These are phyloP conservation scores for Ascobolus immersus DNA, from an alignment of 495 filamentous ascomycete species.

Conservation along the genomic window DNA sequence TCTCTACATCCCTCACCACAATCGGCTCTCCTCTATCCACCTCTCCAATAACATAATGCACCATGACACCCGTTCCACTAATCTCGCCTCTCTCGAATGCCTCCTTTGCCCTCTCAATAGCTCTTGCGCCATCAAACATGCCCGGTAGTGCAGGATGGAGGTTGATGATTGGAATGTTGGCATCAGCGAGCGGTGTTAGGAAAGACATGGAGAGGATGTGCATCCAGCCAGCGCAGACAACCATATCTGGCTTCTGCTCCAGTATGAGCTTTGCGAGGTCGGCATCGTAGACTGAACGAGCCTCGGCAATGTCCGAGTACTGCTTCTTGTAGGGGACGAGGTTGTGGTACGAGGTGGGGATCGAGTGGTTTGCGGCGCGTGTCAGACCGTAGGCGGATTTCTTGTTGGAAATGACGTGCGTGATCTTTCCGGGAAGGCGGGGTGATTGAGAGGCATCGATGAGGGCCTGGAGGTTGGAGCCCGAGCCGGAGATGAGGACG, in stretches of 20 bases:
- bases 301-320: slow-evolving; percentile 22
- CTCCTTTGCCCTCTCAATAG: slow-evolving; percentile 52
- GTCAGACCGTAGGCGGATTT: slow-evolving; percentile 53
- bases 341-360: slow-evolving; percentile 71
- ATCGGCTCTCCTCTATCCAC: slow-evolving; percentile 64
- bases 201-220: slow-evolving; percentile 39
- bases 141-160: slow-evolving; percentile 60
- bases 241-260: slow-evolving; percentile 37
- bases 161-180: slow-evolving; percentile 50
- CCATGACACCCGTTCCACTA: slow-evolving; percentile 67
- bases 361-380: slow-evolving; percentile 40
- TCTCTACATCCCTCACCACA: slow-evolving; percentile 42
- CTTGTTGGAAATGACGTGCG: slow-evolving; percentile 62
- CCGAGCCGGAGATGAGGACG: slow-evolving; percentile 53
- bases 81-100: slow-evolving; percentile 45
- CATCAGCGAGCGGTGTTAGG: slow-evolving; percentile 36
- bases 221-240: slow-evolving; percentile 51
- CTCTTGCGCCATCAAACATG: slow-evolving; percentile 50
- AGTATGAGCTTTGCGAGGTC: slow-evolving; percentile 51
- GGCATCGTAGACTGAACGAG: slow-evolving; percentile 48
- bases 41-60: slow-evolving; percentile 64
- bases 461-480: slow-evolving; percentile 73
- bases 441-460: slow-evolving; percentile 39
- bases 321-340: slow-evolving; percentile 38
- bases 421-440: slow-evolving; percentile 36